These are phyloP conservation scores for Cladosporium sp. DNA, from an alignment of 2,329 filamentous ascomycete genomes.

Conservation along the genomic window DNA sequence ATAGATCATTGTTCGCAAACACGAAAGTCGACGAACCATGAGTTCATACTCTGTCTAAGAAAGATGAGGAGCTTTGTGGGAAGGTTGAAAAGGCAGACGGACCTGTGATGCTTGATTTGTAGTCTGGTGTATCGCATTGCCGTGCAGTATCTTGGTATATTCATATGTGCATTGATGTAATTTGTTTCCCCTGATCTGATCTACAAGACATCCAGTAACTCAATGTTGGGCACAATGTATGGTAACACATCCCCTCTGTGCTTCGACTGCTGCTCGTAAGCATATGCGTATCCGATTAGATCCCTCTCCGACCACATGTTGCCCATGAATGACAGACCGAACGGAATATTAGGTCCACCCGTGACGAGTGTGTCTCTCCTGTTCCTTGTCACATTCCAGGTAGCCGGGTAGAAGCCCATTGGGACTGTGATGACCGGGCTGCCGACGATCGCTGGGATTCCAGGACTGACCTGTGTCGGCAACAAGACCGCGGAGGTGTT, in stretches of 20 bases:
- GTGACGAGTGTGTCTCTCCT: slow-evolving; percentile 53
- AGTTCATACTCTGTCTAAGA: too few relatives aligned
- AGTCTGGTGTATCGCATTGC: background rate
- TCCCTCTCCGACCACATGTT: slow-evolving; percentile 60
- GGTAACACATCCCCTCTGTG: slow-evolving; percentile 50
- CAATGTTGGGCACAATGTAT: slow-evolving; percentile 51
- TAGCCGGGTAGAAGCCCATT: slow-evolving; percentile 56
- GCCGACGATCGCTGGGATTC: slow-evolving; percentile 57
- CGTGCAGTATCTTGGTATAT: background rate
- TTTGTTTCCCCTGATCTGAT: background rate
- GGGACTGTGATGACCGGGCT: slow-evolving; percentile 64
- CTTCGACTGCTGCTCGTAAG: slow-evolving; percentile 63
- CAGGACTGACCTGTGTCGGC: slow-evolving; percentile 53
- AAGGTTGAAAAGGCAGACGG: background rate
- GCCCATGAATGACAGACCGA: slow-evolving; percentile 66
- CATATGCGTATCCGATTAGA: slow-evolving; percentile 66
- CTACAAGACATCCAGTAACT: slow-evolving; percentile 44
- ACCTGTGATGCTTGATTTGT: background rate
- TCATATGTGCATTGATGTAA: background rate
- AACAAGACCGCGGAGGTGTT: slow-evolving; percentile 63
- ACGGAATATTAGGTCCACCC: slow-evolving; percentile 56
- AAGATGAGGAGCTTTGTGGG: background rate
- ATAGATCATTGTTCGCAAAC: too few relatives aligned
- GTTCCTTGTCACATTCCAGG: slow-evolving; percentile 50
- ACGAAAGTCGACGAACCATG: too few relatives aligned